These are phyloP conservation scores for Cladophialophora immunda DNA, from an alignment of 2,329 filamentous ascomycete species.

Conservation along the genomic window DNA sequence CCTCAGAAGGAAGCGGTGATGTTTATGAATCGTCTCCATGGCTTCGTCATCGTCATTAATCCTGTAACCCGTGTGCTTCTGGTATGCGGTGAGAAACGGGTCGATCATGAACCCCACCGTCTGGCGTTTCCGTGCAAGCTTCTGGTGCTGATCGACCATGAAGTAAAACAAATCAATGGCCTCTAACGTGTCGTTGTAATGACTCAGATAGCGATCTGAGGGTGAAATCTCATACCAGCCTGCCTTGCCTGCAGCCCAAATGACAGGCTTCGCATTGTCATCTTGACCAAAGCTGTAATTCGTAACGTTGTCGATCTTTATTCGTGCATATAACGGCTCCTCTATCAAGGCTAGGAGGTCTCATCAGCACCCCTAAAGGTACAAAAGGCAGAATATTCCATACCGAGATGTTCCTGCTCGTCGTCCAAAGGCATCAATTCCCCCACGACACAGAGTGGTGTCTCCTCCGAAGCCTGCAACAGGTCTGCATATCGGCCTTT, in stretches of 20 bases:
- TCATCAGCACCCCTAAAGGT: conserved; percentile 48
- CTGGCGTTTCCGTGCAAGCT: conserved; percentile 41
- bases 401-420: conserved; percentile 54
- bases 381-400: conserved; percentile 31
- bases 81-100: conserved; percentile 40
- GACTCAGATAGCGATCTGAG: conserved; percentile 58
- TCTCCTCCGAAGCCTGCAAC: conserved; percentile 62
- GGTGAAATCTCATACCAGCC: conserved; percentile 70
- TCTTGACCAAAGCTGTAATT: conserved; percentile 61
- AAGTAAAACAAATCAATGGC: conserved; percentile 69
- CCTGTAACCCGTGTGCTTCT: conserved; percentile 42
- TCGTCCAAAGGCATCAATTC: conserved; percentile 57
- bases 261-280: conserved; percentile 63
- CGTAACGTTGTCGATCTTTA: conserved; percentile 59
- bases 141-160: conserved; percentile 64
- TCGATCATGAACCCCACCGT: conserved; percentile 39
- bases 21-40: conserved; percentile 56
- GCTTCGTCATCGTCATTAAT: conserved; percentile 55
- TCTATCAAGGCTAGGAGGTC: conserved; percentile 47
- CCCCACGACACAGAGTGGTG: conserved; percentile 65
- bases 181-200: conserved; percentile 65
- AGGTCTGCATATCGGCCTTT: conserved; percentile 62
- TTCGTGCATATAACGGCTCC: conserved; percentile 44
- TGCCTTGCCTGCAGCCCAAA: conserved; percentile 69
- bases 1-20: conserved; percentile 55